These are phyloP conservation scores for Vitis vinifera DNA, from an alignment of 164 flowering plant species.

Conservation along the genomic window ASM3070453v1 NC_081811.1:24414001-24414500, in stretches of 20 bases:
- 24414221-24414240: conserved; percentile 20
- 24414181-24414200: conserved; percentile 19
- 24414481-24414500: not conserved
- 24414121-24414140: conserved; percentile 15
- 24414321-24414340: conserved; percentile 35
- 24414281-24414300: conserved; percentile 8
- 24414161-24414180: conserved; percentile 12
- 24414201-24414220: conserved; percentile 26
- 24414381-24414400: conserved; percentile 19
- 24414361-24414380: conserved; percentile 32
- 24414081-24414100: conserved; percentile 6
- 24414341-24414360: conserved; percentile 39
- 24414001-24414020: conserved; percentile 14
- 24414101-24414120: conserved; percentile 5
- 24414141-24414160: conserved; percentile 10
- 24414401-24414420: conserved; percentile 14
- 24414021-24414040: conserved; percentile 14
- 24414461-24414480: not conserved
- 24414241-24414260: conserved; percentile 15
- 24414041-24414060: conserved; percentile 9
- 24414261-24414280: conserved; percentile 22
- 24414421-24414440: conserved; percentile 20
- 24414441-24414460: conserved; percentile 18
- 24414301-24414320: conserved; percentile 16
- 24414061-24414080: conserved; percentile 14